phyloP scores from a whole-genome alignment of 495 filamentous ascomycete genomes.

The Amphirosellinia nigrospora region DNA sequence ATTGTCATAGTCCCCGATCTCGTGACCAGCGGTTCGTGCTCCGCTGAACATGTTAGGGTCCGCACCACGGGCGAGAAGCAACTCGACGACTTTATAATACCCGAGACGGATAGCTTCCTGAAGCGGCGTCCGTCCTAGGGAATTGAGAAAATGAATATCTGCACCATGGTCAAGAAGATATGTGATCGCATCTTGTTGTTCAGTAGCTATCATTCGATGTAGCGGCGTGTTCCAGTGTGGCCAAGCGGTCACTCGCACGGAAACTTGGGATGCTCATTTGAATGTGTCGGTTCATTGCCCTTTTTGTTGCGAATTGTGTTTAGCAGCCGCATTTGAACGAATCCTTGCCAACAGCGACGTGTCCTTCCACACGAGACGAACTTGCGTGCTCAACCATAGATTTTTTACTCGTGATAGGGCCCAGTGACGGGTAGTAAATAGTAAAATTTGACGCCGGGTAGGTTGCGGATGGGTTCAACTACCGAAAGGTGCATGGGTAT shows the following conservation, averaged over 20 bases:
- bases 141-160: background rate
- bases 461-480: background rate
- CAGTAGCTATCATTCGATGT: slow-evolving; percentile 9
- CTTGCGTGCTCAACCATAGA: background rate
- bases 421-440: background rate
- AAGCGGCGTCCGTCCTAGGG: background rate
- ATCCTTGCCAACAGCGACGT: background rate
- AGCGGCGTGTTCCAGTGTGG: slow-evolving; percentile 1
- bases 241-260: slow-evolving; percentile 3
- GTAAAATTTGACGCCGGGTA: background rate
- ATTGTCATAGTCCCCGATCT: background rate
- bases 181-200: background rate
- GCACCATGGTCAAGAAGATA: background rate
- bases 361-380: background rate
- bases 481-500: background rate
- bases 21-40: background rate
- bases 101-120: background rate
- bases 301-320: background rate
- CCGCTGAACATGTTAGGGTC: slow-evolving; percentile 1
- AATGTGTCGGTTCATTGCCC: background rate
- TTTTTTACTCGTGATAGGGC: background rate
- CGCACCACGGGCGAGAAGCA: slow-evolving; percentile 22
- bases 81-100: slow-evolving; percentile 8
- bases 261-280: background rate
- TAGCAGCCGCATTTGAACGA: slow-evolving; percentile 1